A percentile compares a stretch with the other conserved stretches of the same genome.
Evolutionary conservation across 2,329 filamentous ascomycete genomes (phyloP).

Genomic region (Ceratocystis albifundus): DNA sequence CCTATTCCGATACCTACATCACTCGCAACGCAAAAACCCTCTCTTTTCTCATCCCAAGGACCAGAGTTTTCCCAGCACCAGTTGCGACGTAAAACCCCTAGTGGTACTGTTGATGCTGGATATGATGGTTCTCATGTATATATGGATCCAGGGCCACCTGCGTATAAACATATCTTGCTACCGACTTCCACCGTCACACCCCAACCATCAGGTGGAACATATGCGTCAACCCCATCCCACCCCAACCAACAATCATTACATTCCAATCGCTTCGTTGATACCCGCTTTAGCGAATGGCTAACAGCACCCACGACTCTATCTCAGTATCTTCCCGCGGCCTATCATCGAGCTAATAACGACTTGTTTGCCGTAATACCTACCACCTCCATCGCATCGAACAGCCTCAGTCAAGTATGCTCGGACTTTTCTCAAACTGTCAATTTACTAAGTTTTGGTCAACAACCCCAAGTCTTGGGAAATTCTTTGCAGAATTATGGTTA

Average conservation of each 20-base stretch:
- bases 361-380: not conserved
- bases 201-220: not conserved
- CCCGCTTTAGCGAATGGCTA: not conserved
- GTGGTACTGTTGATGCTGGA: slow-evolving; percentile 80
- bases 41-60: not conserved
- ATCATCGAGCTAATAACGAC: not conserved
- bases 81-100: slow-evolving; percentile 82
- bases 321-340: not conserved
- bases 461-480: not conserved
- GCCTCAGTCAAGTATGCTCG: not conserved
- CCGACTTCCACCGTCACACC: slow-evolving; percentile 36
- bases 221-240: not conserved
- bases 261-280: not conserved
- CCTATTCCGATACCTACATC: not conserved
- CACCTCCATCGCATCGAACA: not conserved
- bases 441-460: not conserved
- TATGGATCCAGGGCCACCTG: slow-evolving; percentile 59
- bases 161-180: slow-evolving; percentile 72
- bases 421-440: slow-evolving; percentile 7
- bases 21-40: not conserved
- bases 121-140: slow-evolving; percentile 77
- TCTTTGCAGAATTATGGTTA: slow-evolving; percentile 18
- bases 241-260: not conserved
- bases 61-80: slow-evolving; percentile 38
- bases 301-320: not conserved